phyloP scores from a whole-genome alignment of 208 protist genomes.

The Angomonas deanei region DNA sequence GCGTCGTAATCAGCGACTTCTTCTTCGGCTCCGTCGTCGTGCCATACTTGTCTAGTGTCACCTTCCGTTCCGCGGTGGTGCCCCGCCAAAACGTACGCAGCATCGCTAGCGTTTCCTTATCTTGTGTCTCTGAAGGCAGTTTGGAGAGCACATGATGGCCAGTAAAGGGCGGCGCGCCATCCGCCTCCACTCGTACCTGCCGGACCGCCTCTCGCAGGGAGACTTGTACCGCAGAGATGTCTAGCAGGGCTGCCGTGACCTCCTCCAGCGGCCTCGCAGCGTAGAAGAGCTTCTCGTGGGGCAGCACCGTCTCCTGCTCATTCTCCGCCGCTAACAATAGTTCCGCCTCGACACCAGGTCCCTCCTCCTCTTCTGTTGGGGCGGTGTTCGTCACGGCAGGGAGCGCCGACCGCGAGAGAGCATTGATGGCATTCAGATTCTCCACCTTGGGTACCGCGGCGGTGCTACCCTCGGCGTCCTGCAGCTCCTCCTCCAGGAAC shows the following conservation, averaged over 20 bases:
- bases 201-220: background rate
- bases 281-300: slow-evolving; percentile 13
- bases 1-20: slow-evolving; percentile 24
- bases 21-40: slow-evolving; percentile 10
- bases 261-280: slow-evolving; percentile 6
- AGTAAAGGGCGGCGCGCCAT: slow-evolving; percentile 7
- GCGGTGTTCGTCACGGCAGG: slow-evolving; percentile 21
- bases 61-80: slow-evolving; percentile 17
- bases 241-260: background rate
- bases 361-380: background rate
- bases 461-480: slow-evolving; percentile 11
- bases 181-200: background rate
- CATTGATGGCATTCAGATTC: slow-evolving; percentile 40
- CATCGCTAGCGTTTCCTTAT: slow-evolving; percentile 45
- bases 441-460: background rate
- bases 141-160: slow-evolving; percentile 23
- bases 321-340: slow-evolving; percentile 11
- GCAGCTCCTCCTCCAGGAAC: slow-evolving; percentile 73
- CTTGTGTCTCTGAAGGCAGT: slow-evolving; percentile 47
- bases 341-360: slow-evolving; percentile 10
- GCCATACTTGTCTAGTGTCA: slow-evolving; percentile 25
- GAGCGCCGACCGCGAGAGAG: slow-evolving; percentile 42
- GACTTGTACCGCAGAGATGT: background rate
- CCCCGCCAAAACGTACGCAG: slow-evolving; percentile 61
- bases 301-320: background rate